These are phyloP conservation scores for Tulasnella sp. DNA, from an alignment of 768 basidiomycete species.

Conservation along the genomic window DNA sequence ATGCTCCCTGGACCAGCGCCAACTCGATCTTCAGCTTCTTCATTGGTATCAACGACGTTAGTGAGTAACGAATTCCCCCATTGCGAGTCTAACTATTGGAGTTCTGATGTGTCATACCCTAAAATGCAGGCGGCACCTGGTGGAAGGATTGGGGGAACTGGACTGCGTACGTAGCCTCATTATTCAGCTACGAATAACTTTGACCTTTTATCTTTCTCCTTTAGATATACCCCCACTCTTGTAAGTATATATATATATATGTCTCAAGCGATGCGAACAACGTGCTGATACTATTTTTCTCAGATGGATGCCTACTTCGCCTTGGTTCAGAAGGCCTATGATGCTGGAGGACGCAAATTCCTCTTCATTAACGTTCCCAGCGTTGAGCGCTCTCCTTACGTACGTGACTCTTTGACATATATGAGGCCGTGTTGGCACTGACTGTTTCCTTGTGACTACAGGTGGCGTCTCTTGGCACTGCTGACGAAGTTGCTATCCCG, in stretches of 20 bases:
- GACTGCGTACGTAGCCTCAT: neutral
- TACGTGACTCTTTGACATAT: conserved; percentile 38
- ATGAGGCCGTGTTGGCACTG: neutral
- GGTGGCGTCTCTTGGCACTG: too few species aligned
- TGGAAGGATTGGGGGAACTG: neutral
- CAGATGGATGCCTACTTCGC: conserved; percentile 48
- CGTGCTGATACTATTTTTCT: conserved; percentile 19
- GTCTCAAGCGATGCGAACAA: too few species aligned
- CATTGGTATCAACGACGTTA: conserved; percentile 71
- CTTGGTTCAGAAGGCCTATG: conserved; percentile 38
- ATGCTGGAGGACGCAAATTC: conserved; percentile 58
- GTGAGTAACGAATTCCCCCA: neutral
- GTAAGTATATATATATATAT: conserved; percentile 31
- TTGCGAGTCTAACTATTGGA: too few species aligned
- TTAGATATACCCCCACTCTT: conserved; percentile 5
- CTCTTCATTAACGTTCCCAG: conserved; percentile 61
- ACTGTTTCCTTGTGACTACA: neutral
- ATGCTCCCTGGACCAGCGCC: conserved; percentile 52
- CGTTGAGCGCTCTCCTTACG: conserved; percentile 53
- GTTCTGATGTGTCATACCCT: neutral
- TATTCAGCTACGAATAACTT: too few species aligned
- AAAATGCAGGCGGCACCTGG: neutral
- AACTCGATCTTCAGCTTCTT: conserved; percentile 63
- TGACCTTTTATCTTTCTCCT: neutral
- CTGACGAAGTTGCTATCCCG: neutral